These are phyloP conservation scores for Aspergillus cristatus DNA, from an alignment of 495 filamentous ascomycete genomes.

Conservation along the genomic window DNA sequence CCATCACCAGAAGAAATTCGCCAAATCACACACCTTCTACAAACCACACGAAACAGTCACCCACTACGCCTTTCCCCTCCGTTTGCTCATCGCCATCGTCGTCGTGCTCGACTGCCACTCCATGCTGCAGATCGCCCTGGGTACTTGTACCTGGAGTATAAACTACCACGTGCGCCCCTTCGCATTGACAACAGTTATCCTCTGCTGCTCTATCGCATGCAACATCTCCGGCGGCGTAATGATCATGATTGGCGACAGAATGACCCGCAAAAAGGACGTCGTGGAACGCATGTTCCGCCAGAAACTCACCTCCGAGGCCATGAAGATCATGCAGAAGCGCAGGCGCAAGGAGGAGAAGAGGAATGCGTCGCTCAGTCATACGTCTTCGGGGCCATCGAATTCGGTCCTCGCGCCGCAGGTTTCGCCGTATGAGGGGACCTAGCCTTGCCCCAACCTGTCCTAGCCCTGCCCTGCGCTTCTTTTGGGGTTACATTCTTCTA, in stretches of 20 bases:
- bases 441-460: too few relatives aligned
- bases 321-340: slow-evolving; percentile 59
- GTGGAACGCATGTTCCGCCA: slow-evolving; percentile 64
- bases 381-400: background rate
- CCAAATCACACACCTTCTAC: slow-evolving; percentile 74
- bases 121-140: slow-evolving; percentile 64
- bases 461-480: too few relatives aligned
- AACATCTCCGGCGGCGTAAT: slow-evolving; percentile 64
- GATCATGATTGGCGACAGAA: slow-evolving; percentile 62
- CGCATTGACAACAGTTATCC: slow-evolving; percentile 68
- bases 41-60: slow-evolving; percentile 76
- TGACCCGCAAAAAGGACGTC: slow-evolving; percentile 74
- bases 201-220: slow-evolving; percentile 62
- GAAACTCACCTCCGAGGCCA: slow-evolving; percentile 61
- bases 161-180: slow-evolving; percentile 51
- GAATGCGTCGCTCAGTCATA: background rate
- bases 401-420: too few relatives aligned
- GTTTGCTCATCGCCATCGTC: slow-evolving; percentile 59
- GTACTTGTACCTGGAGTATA: slow-evolving; percentile 65
- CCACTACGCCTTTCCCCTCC: slow-evolving; percentile 67
- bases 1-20: slow-evolving; percentile 66
- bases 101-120: slow-evolving; percentile 69
- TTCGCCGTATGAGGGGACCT: too few relatives aligned
- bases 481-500: too few relatives aligned
- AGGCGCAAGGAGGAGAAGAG: slow-evolving; percentile 39